Evolutionary conservation across 1,284 basidiomycete genomes (phyloP), one percentile per base, ranked within the genome.

Genomic region (Leccinum solheimii): DNA sequence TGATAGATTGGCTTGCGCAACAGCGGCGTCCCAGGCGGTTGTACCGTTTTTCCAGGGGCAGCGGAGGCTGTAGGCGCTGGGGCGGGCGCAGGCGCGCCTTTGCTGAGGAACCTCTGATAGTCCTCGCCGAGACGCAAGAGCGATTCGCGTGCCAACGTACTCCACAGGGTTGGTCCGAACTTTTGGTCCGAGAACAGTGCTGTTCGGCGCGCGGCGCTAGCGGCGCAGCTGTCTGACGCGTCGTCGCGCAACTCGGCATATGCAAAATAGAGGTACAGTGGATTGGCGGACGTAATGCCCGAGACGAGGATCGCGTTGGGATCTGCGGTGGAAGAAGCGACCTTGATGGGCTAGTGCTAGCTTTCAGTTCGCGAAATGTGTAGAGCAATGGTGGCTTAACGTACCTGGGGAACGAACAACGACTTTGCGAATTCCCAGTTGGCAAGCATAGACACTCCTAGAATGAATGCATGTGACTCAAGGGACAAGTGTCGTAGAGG

Each of bases 111-210:
- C 1, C 79, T 75, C 62, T 86, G 85, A 66, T 90, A 90, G 69
- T 92, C 89, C 1, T 77, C 73, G 5, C 87, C 90, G 1, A 94
- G 77, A 9, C 82, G 73, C 6, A 87, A 64, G 2, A 93, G 79
- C 23, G 84, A 80, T 58, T 86, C 83, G 3, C 88, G 80, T 13
- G 80, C 79, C 26, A 91, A 76, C 3, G 80, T 79, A 32, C 77
- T 78, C 90, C 91, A 93, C 4, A 89, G 71, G 58, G 77, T 85
- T 0, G 87, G 87, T 26, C 79, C 81, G 52, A 84, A 82, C 67
- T 87, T 89, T 69, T 90, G 86, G 67, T 92, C 90, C 1, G 80
- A 81, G 68, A 92, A 92, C 1, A 93, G 73, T 0, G 82, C 80
- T 1, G 81, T 78, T 7, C 90, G 80, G 38, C 80, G 77, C 0